Percentiles rank a stretch among this genome's conserved stretches.
Evolutionary conservation across 345 rosid species (phyloP).

Genomic region (Aquilaria malaccensis): DNA sequence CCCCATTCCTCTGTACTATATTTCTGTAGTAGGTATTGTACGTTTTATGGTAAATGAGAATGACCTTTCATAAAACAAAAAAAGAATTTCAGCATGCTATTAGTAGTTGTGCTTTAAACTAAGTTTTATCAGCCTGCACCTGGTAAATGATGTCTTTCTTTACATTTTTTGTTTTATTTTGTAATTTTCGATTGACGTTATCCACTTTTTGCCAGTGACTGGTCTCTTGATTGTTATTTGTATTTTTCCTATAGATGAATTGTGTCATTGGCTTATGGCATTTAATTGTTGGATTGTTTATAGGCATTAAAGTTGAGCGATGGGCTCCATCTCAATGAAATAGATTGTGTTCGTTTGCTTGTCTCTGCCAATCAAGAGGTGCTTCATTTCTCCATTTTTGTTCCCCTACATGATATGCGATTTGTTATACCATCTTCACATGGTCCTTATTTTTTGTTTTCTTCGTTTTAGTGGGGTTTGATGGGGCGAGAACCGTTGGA

Average conservation of each 20-base stretch:
- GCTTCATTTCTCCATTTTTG: slow-evolving; percentile 13
- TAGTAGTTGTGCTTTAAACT: too few species aligned
- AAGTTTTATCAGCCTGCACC: too few species aligned
- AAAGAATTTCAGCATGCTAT: too few species aligned
- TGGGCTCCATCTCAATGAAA: slow-evolving; percentile 88
- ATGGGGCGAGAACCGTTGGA: slow-evolving; percentile 79
- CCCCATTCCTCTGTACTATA: too few species aligned
- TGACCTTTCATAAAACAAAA: too few species aligned
- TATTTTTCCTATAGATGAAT: background rate
- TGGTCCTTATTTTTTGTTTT: slow-evolving; percentile 3
- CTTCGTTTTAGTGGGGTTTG: slow-evolving; percentile 57
- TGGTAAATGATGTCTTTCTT: too few species aligned
- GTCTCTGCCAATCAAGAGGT: slow-evolving; percentile 95
- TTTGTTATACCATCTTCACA: slow-evolving; percentile 9
- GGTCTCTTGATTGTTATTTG: background rate
- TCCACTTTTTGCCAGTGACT: background rate
- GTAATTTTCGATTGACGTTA: background rate
- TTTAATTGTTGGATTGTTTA: slow-evolving; percentile 11
- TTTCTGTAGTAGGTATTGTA: too few species aligned
- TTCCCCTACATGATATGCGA: slow-evolving; percentile 8
- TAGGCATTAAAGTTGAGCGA: slow-evolving; percentile 85
- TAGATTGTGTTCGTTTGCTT: slow-evolving; percentile 74
- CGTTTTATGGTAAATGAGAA: too few species aligned
- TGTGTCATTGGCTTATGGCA: slow-evolving; percentile 3
- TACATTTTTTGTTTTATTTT: slow-evolving; percentile 2